Base-by-base conservation (phyloP, 2,329 filamentous ascomycete genomes). In the Truncatella angustata region DNA sequence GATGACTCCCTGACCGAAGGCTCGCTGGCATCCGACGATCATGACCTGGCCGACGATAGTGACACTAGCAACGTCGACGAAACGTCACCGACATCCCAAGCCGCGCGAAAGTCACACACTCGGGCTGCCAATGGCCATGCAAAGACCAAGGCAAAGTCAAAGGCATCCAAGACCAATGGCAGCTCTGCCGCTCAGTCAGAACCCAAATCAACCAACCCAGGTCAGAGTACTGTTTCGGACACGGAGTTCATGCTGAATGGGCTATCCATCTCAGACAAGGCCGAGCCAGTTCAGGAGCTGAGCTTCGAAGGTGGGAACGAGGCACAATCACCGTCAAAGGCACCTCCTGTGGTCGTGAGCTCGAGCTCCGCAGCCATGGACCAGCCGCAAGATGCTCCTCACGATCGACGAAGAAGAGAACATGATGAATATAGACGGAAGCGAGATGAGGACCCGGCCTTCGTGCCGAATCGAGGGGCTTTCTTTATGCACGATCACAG, bases 401-500 rank as follows among this genome's bases (percentile, higher is more conserved):
- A 81, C 49, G 88, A 94, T 57, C 80, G 84, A 58, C 86, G 89
- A 69, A 85, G 89, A 58, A 85, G 88, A 60, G 92, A 97, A 65
- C 90, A 96, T 63, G 91, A 96, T 58, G 90, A 96, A 65, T 95
- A 96, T 73, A 86, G 87, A 72, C 90, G 88, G 73, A 90, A 90
- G 69, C 83, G 90, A 61, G 91, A 96, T 66, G 86, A 90, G 61
- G 91, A 96, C 68, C 93, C 93, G 32, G 86, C 92, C 10, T 96
- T 96, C 72, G 93, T 97, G 51, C 93, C 94, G 50, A 97, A 95
- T 65, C 81, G 93, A 59, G 94, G 94, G 54, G 87, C 90, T 56
- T 97, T 97, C 77, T 97, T 97, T 75, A 91, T 97, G 84, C 93
- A 97, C 70, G 94, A 97, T 67, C 90, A 94, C 64, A 84, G 91